Evolutionary conservation across 2,329 filamentous ascomycete genomes (phyloP).

Genomic region (Neurospora crassa): DNA sequence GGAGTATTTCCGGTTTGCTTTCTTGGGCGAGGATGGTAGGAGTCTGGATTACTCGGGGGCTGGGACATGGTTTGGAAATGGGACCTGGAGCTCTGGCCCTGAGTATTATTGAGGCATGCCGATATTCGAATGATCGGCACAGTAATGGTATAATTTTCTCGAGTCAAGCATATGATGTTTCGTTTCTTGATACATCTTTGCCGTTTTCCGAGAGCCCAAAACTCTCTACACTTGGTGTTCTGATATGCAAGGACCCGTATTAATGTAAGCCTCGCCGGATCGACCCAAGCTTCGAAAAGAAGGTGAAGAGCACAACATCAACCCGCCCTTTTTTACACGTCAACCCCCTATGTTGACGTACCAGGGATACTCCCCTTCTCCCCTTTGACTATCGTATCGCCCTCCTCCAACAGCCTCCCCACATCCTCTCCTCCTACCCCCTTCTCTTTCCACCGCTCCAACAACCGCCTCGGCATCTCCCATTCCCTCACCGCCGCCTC

Average conservation of each 20-base stretch:
- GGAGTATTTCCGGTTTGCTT: constrained; percentile 23
- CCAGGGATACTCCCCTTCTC: constrained; percentile 12
- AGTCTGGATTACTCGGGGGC: constrained; percentile 18
- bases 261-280: not conserved
- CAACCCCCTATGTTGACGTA: not conserved
- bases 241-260: not conserved
- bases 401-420: constrained; percentile 41
- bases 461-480: constrained; percentile 41
- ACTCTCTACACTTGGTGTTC: not conserved
- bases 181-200: not conserved
- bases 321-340: not conserved
- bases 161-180: not conserved
- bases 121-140: not conserved
- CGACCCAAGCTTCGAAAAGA: not conserved
- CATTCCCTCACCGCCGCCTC: constrained; percentile 52
- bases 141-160: not conserved
- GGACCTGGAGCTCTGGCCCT: constrained; percentile 18
- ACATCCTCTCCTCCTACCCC: constrained; percentile 47
- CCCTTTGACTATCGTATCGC: constrained; percentile 30
- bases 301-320: not conserved
- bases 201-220: not conserved
- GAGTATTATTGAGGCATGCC: constrained; percentile 8
- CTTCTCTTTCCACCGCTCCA: constrained; percentile 44
- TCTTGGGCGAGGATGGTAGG: constrained; percentile 15
- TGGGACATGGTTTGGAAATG: constrained; percentile 21